Conservation (phyloP, 73 alveolate genomes). For the Paramecium sexaurelia region DNA sequence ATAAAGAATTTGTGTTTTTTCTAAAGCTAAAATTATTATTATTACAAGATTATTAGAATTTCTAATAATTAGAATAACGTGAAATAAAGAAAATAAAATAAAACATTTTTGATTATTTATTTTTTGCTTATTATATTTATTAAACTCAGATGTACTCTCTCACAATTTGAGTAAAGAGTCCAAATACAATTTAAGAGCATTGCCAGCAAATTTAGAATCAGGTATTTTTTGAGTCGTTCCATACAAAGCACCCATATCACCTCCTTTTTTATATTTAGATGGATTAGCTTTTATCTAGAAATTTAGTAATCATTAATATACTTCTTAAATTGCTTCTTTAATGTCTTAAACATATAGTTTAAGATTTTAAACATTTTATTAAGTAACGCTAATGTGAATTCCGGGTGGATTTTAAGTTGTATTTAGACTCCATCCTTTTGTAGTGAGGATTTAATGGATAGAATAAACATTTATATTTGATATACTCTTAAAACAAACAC, state of each 20-base stretch:
- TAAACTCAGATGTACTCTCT: neutral
- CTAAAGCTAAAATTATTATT: no score
- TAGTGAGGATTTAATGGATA: constrained; percentile 64
- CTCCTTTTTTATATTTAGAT: neutral
- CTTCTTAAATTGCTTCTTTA: constrained; percentile 76
- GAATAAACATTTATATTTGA: constrained; percentile 60
- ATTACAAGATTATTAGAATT: no score
- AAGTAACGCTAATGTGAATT: constrained; percentile 75
- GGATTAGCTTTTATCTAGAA: constrained; percentile 23
- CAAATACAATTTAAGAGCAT: constrained; percentile 11
- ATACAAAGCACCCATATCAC: constrained; percentile 26
- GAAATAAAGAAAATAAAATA: no score
- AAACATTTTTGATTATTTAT: no score
- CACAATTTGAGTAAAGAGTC: neutral
- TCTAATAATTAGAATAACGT: no score
- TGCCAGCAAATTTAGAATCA: neutral
- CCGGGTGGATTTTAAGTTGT: constrained; percentile 77
- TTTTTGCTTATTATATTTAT: neutral
- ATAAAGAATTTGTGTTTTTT: no score
- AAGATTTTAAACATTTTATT: constrained; percentile 74
- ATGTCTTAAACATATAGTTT: constrained; percentile 73
- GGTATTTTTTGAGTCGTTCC: constrained; percentile 33
- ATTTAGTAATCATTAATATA: neutral
- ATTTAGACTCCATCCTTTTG: constrained; percentile 79
- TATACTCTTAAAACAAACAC: constrained; percentile 6